phyloP scores from a whole-genome alignment of 1,284 basidiomycete genomes.

The Malassezia equina region DNA sequence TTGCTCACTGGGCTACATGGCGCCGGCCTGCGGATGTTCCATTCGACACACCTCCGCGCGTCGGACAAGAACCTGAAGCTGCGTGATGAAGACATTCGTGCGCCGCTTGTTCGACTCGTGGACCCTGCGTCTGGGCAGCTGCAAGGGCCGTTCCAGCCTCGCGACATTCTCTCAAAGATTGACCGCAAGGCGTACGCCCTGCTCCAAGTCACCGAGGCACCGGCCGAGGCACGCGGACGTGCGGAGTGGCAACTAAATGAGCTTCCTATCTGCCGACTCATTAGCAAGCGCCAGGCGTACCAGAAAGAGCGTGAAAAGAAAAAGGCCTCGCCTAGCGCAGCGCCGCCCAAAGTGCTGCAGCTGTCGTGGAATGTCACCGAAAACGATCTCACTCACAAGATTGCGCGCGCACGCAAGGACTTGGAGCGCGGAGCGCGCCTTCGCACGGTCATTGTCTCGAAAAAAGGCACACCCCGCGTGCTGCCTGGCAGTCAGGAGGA shows the following conservation, averaged over 20 bases:
- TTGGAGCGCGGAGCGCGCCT: slow-evolving; percentile 16
- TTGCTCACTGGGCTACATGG: slow-evolving; percentile 43
- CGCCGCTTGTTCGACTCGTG: slow-evolving; percentile 25
- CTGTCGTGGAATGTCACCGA: slow-evolving; percentile 30
- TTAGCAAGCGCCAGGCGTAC: slow-evolving; percentile 49
- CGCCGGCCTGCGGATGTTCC: slow-evolving; percentile 3
- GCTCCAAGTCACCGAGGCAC: slow-evolving; percentile 27
- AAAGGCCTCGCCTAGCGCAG: not conserved
- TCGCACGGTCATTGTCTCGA: slow-evolving; percentile 13
- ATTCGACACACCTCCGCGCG: not conserved
- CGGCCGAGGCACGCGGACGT: not conserved
- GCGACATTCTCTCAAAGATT: slow-evolving; percentile 27
- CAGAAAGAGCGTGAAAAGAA: slow-evolving; percentile 26
- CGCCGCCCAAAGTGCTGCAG: slow-evolving; percentile 25
- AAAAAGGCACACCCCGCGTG: slow-evolving; percentile 17
- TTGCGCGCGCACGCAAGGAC: slow-evolving; percentile 24
- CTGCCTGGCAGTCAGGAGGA: slow-evolving; percentile 9
- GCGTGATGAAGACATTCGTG: slow-evolving; percentile 22
- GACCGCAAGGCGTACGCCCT: slow-evolving; percentile 30
- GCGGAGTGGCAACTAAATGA: slow-evolving; percentile 14
- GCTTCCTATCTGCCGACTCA: slow-evolving; percentile 47
- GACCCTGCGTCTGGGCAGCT: slow-evolving; percentile 33
- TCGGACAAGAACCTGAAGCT: slow-evolving; percentile 2
- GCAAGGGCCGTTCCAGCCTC: slow-evolving; percentile 22
- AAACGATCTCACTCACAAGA: slow-evolving; percentile 36